Conservation (phyloP, 2,329 filamentous ascomycete species). For the Apiospora sp. region DNA sequence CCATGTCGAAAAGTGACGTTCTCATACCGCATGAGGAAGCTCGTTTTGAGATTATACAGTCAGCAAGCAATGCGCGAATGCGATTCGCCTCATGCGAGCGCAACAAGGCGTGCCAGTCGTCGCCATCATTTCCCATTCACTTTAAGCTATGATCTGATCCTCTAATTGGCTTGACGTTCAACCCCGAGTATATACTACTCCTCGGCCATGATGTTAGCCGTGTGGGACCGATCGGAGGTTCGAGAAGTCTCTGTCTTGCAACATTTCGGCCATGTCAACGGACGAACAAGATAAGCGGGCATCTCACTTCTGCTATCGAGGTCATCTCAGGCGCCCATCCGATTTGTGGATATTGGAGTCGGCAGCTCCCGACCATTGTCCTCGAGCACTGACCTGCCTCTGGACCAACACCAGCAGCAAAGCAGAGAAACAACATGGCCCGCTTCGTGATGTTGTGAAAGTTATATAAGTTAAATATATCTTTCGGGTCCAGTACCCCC, state of each 20-base stretch:
- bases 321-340: neutral
- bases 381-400: neutral
- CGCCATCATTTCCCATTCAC: neutral
- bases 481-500: slow-evolving; percentile 10
- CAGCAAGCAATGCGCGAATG: neutral
- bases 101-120: neutral
- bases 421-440: neutral
- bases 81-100: neutral
- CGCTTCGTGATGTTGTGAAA: neutral
- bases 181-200: neutral
- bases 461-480: slow-evolving; percentile 10
- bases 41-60: neutral
- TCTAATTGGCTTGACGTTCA: neutral
- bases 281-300: neutral
- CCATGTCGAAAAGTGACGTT: neutral
- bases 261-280: neutral
- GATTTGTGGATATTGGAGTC: slow-evolving; percentile 7
- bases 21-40: neutral
- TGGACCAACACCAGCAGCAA: neutral
- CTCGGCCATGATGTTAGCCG: neutral
- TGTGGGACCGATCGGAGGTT: neutral
- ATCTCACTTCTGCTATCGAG: neutral
- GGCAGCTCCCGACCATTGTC: neutral
- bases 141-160: neutral
- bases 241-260: neutral